Evolutionary conservation across 768 basidiomycete genomes (phyloP).

Genomic region (Porphyrellus cyaneotinctus): DNA sequence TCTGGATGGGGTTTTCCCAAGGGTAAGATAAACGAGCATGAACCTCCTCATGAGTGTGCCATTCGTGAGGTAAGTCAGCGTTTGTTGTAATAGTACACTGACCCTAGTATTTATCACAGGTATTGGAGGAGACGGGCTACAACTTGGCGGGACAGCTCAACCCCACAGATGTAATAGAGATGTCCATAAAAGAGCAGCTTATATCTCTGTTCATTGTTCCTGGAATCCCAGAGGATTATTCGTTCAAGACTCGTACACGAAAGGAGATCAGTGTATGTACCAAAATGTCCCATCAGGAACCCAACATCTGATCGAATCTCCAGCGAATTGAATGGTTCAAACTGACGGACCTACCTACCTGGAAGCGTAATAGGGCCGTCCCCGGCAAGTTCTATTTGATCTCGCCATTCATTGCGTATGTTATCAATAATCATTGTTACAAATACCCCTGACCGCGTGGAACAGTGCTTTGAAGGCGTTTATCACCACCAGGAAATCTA

Average conservation of each 20-base stretch:
- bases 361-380: conserved; percentile 71
- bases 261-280: conserved; percentile 93
- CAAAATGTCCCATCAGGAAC: not conserved
- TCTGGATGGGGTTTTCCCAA: conserved; percentile 99
- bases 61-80: conserved; percentile 72
- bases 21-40: conserved; percentile 98
- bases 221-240: conserved; percentile 81
- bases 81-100: not conserved
- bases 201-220: conserved; percentile 90
- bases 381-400: conserved; percentile 91
- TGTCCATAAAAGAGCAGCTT: conserved; percentile 85
- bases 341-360: conserved; percentile 85
- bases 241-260: conserved; percentile 89
- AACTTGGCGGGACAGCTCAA: conserved; percentile 69
- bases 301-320: conserved; percentile 7
- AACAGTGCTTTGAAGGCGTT: conserved; percentile 52
- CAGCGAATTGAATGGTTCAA: conserved; percentile 98
- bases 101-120: conserved; percentile 46
- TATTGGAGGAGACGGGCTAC: conserved; percentile 95
- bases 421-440: conserved; percentile 6
- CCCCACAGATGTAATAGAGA: conserved; percentile 68
- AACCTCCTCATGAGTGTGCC: conserved; percentile 80
- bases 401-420: conserved; percentile 86
- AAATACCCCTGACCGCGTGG: conserved; percentile 1
- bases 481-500: conserved; percentile 60